Evolutionary conservation across 768 basidiomycete species (phyloP), one percentile per base, ranked within the genome.

Genomic region (Paxillus ammoniavirescens): DNA sequence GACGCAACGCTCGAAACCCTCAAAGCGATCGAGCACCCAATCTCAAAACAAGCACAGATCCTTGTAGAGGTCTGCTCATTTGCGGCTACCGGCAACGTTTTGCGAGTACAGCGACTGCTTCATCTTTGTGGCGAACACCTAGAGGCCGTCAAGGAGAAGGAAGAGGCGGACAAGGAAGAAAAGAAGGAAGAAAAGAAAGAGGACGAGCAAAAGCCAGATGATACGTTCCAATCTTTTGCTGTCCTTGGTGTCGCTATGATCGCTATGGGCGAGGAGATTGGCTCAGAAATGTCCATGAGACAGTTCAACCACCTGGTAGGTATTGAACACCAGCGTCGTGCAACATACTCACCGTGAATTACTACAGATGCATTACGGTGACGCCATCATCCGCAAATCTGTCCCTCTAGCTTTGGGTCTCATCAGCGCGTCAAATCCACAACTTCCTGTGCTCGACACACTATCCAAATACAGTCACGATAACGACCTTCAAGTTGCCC

Each of bases 381-480:
- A 96, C 61, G 92, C 93, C 5, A 75, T 84, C 60, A 92, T 98
- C 62, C 88, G 97, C 31, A 92, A 91, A 78, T 78, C 89, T 2
- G 87, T 99, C 23, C 97, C 97, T 17, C 85, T 99, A 15, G 97
- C 96, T 14, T 87, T 99, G 47, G 96, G 93, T 54, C 84, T 98
- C 52, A 83, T 98, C 70, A 94, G 88, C 70, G 84, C 93, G 33
- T 99, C 97, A 36, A 98, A 98, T 71, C 97, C 97, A 12, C 91
- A 93, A 73, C 80, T 98, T 5, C 81, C 89, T 37, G 89, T 99
- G 58, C 86, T 99, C 59, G 97, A 99, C 69, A 98, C 94, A 0
- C 84, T 99, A 12, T 98, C 96, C 6, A 96, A 96, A 71, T 99
- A 99, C 75, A 96, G 93, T 55, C 97, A 99, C 76, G 96, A 99